Base-by-base conservation (phyloP, 2,329 filamentous ascomycete species). In the Cladosporium phlei region DNA sequence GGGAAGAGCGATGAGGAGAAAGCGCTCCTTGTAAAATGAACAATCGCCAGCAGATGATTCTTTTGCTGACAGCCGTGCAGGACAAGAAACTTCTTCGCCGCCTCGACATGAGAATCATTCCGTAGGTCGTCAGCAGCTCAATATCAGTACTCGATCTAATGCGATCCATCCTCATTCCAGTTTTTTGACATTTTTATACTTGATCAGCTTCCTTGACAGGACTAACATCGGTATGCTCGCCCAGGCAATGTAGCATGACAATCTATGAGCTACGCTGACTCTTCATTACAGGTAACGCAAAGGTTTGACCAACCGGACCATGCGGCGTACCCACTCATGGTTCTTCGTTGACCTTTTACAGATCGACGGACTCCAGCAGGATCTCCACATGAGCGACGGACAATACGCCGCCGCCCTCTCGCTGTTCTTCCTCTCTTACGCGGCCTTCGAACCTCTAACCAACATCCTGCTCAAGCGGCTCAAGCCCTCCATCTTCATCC, bases 371-470 rank as follows among this genome's bases (percentile, higher is more conserved):
- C 63, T 81, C 5, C 62, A 73, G 43, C 57, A 72, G 9, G 80
- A 85, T 48, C 68, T 91, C 7, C 56, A 76, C 25, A 78, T 93
- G 72, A 75, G 74, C 0, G 73, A 77, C 2, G 67, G 73, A 6
- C 73, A 85, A 59, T 95, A 89, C 69, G 90, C 90, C 64, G 73
- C 78, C 20, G 78, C 82, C 0, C 73, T 95, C 8, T 86, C 85
- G 28, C 84, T 95, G 57, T 95, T 95, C 70, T 95, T 95, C 69
- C 75, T 94, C 44, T 88, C 85, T 1, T 95, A 95, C 63, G 77
- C 86, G 2, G 66, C 89, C 22, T 89, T 88, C 52, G 88, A 93
- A 64, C 81, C 82, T 0, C 57, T 89, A 37, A 89, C 86, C 50
- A 93, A 94, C 63, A 72, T 93, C 35, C 66, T 94, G 20, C 79